Base-by-base conservation (phyloP, 169 alveolate genomes). In the Plasmodium yoelii region DNA sequence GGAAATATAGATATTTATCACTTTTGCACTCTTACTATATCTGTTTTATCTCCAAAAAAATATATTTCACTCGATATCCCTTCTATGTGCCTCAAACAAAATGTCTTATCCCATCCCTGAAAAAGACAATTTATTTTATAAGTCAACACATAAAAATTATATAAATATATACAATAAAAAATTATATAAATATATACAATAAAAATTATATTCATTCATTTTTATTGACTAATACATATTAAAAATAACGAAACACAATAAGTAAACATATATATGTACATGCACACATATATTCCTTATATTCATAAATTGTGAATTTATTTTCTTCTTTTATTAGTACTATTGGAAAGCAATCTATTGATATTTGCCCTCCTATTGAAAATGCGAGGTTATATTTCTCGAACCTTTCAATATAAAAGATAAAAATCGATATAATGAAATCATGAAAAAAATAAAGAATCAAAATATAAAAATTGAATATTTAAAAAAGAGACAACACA, bases 351-450 rank as follows among this genome's bases (percentile, higher is more conserved):
- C 96, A 97, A 92, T 98, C 99, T 55, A 98, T 94, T 53, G 99
- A 96, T 19, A 98, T 98, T 91, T 98, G 97, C 0, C 99, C 99
- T 15, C 99, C 99, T 46, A 98, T 96, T 18, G 99, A 94, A 89
- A 95, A 97, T 44, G 94, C 92, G 19, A 98, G 90, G 34, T 89
- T 91, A 13, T 70, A 90, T 22, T 95, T 96, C 1, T 88, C 91
- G 63, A 98, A 96, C 39, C 95, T 93, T 6, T 73, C 56, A 39
- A 93, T 77, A 44, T 96, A 69, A 5, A 87, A 87, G 49, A 94
- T 93, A 18, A 93, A 93, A 56, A 96, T 88, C 26, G 88, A 86
- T 71, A 93, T 92, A 75, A 97, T 93, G 53, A 96, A 70, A 12
- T 93, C 59, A 69, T 93, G 88, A 49, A 73, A 90, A 57, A 34